phyloP scores from a whole-genome alignment of 192 early-diverging fungal species.

The Rhizophagus sp. region DNA sequence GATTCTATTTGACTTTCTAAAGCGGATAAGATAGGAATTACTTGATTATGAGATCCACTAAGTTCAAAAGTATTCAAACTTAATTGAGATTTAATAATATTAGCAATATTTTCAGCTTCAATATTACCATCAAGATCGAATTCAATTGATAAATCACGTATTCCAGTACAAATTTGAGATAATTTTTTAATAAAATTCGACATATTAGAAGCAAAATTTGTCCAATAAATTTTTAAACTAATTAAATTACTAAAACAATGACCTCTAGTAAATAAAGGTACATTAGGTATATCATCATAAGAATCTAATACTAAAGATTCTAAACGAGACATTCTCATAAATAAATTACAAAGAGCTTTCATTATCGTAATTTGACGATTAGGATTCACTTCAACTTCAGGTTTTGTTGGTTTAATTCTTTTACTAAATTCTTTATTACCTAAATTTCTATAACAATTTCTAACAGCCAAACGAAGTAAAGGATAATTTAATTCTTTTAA shows the following conservation, averaged over 20 bases:
- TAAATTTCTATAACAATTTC: conserved; percentile 6
- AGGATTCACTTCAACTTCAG: background rate
- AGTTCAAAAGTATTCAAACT: background rate
- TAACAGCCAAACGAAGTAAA: conserved; percentile 5
- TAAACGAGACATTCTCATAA: background rate
- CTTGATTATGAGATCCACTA: background rate
- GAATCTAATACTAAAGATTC: background rate
- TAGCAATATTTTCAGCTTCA: conserved; percentile 6
- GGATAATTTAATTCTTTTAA: conserved; percentile 13
- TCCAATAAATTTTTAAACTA: background rate
- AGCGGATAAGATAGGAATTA: background rate
- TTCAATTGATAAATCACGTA: background rate
- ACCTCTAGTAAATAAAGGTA: background rate
- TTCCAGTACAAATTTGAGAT: background rate
- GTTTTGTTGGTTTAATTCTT: conserved; percentile 3
- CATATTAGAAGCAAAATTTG: background rate
- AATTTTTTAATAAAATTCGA: background rate
- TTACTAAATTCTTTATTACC: conserved; percentile 11
- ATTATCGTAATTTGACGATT: conserved; percentile 7
- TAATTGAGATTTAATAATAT: background rate
- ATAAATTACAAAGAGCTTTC: conserved; percentile 15
- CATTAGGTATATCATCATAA: conserved; percentile 8
- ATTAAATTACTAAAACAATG: background rate
- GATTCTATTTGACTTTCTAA: background rate
- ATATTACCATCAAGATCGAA: background rate